Evolutionary conservation across 2,329 filamentous ascomycete species (phyloP).

Genomic region (Fusarium lyarnte): DNA sequence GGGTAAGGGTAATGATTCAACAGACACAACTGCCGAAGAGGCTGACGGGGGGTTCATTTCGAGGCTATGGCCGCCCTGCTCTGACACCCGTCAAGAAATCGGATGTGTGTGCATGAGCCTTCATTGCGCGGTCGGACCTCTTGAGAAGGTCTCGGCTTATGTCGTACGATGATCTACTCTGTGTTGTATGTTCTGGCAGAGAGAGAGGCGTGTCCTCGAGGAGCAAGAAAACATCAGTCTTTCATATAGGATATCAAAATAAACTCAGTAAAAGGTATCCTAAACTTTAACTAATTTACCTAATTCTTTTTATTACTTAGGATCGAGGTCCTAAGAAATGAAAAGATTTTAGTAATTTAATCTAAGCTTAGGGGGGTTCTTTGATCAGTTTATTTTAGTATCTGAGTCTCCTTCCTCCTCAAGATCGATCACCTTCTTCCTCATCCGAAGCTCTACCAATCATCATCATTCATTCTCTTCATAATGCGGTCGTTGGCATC

Average conservation of each 20-base stretch:
- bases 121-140: slow-evolving; percentile 4
- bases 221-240: neutral
- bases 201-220: neutral
- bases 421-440: neutral
- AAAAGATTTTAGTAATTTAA: neutral
- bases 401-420: neutral
- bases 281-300: neutral
- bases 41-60: neutral
- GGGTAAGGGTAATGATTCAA: slow-evolving; percentile 1
- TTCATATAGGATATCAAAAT: no score
- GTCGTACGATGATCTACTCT: neutral
- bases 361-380: neutral
- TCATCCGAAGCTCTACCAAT: neutral
- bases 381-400: neutral
- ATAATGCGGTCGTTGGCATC: neutral
- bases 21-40: slow-evolving; percentile 13
- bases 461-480: neutral
- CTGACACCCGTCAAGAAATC: neutral
- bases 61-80: neutral
- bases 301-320: no score
- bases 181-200: neutral
- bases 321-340: neutral
- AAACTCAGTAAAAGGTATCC: neutral
- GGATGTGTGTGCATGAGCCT: neutral
- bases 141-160: neutral